phyloP scores from a whole-genome alignment of 2,329 filamentous ascomycete genomes.

The Nigrospora oryzae region DNA sequence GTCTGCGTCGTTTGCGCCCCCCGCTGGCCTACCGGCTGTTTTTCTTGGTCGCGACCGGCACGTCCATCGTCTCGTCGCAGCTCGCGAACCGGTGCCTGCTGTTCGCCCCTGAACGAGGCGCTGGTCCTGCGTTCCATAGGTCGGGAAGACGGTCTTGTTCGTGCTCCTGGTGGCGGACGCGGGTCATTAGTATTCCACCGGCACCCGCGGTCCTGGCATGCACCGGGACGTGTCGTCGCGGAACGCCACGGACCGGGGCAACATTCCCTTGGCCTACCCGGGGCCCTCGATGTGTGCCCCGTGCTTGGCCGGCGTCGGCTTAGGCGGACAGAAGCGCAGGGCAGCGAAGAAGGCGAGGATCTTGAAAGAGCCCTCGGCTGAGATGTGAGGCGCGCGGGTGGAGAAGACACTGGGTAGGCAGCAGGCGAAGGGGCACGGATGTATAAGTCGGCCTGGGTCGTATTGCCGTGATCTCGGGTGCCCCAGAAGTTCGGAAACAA shows the following conservation, averaged over 20 bases:
- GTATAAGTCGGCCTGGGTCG: no score
- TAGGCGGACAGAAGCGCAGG: slow-evolving; percentile 19
- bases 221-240: slow-evolving; percentile 55
- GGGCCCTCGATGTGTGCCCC: slow-evolving; percentile 51
- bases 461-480: no score
- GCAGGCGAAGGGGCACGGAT: no score
- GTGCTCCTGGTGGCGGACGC: slow-evolving; percentile 67
- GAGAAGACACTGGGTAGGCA: no score
- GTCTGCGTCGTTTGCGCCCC: slow-evolving; percentile 29
- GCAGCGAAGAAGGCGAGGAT: slow-evolving; percentile 8
- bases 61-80: slow-evolving; percentile 62
- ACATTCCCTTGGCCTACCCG: slow-evolving; percentile 62
- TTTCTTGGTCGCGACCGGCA: slow-evolving; percentile 60
- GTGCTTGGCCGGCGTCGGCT: slow-evolving; percentile 50
- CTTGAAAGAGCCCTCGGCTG: no score
- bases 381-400: no score
- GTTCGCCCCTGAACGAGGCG: slow-evolving; percentile 70
- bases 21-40: slow-evolving; percentile 60
- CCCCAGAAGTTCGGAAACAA: no score
- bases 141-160: slow-evolving; percentile 62
- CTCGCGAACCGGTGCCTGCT: slow-evolving; percentile 72
- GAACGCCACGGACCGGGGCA: slow-evolving; percentile 63
- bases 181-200: slow-evolving; percentile 64
- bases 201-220: slow-evolving; percentile 47
- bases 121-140: slow-evolving; percentile 63